phyloP scores from a whole-genome alignment of 768 basidiomycete genomes.

The Pisolithus marmoratus region DNA sequence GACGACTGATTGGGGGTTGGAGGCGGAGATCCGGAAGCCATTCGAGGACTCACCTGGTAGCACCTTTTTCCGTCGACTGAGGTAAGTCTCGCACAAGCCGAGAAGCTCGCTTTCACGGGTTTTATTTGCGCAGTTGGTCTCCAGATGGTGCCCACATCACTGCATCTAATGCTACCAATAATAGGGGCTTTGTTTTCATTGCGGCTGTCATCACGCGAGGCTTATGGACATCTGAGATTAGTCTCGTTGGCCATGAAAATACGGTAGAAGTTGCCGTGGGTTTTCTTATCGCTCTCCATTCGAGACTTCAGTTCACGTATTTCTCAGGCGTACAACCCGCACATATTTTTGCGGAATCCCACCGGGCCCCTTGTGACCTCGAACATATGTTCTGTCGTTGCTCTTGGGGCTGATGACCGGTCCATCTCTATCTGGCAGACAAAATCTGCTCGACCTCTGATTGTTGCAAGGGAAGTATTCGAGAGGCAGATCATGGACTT shows the following conservation, averaged over 20 bases:
- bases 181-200: conserved; percentile 93
- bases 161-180: conserved; percentile 95
- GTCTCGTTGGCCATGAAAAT: conserved; percentile 94
- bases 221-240: conserved; percentile 88
- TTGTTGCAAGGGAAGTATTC: conserved; percentile 92
- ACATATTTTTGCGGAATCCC: conserved; percentile 82
- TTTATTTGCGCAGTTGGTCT: conserved; percentile 68
- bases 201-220: conserved; percentile 91
- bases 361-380: conserved; percentile 60
- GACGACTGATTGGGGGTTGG: conserved; percentile 85
- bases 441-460: conserved; percentile 81
- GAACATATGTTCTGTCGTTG: conserved; percentile 89
- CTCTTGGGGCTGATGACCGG: conserved; percentile 89
- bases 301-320: conserved; percentile 6
- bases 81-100: conserved; percentile 38
- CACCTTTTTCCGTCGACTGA: conserved; percentile 89
- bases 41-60: conserved; percentile 93
- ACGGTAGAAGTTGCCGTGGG: conserved; percentile 92
- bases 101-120: neutral
- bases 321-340: conserved; percentile 84
- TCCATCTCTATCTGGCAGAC: conserved; percentile 97
- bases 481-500: conserved; percentile 94
- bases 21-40: conserved; percentile 81
- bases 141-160: conserved; percentile 99
- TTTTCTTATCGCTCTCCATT: neutral